Evolutionary conservation across 176 grass and related monocot genomes (phyloP).

Genomic region (Oryza glaberrima): DNA sequence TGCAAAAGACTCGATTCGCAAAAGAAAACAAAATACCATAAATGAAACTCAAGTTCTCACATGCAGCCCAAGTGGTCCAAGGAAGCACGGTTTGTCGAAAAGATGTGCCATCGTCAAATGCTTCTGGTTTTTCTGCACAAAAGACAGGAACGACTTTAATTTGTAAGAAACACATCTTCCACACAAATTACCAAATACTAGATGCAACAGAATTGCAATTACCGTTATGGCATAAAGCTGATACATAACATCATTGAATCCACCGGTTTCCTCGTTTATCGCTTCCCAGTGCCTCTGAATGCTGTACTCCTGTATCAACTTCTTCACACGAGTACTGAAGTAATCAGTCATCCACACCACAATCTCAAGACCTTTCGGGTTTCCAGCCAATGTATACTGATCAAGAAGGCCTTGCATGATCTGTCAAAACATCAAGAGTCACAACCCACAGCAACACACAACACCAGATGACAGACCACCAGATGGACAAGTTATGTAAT

Average conservation of each 20-base stretch:
- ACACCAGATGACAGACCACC: neutral
- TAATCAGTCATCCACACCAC: slow-evolving; percentile 83
- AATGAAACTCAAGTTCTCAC: slow-evolving; percentile 42
- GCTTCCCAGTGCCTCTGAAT: slow-evolving; percentile 87
- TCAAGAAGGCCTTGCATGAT: slow-evolving; percentile 98
- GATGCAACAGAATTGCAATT: slow-evolving; percentile 6
- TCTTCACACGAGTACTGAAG: slow-evolving; percentile 85
- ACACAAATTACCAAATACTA: neutral
- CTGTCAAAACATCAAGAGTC: slow-evolving; percentile 30
- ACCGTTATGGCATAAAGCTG: slow-evolving; percentile 81
- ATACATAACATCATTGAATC: slow-evolving; percentile 86
- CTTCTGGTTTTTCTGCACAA: slow-evolving; percentile 72
- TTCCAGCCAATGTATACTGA: slow-evolving; percentile 65
- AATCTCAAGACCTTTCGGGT: slow-evolving; percentile 59
- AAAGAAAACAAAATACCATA: neutral
- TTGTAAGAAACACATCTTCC: neutral
- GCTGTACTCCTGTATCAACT: slow-evolving; percentile 66
- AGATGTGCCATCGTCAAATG: slow-evolving; percentile 93
- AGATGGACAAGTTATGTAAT: too few relatives aligned
- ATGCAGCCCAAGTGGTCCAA: slow-evolving; percentile 79
- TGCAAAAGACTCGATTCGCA: neutral
- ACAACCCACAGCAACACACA: neutral
- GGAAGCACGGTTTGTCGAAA: slow-evolving; percentile 94
- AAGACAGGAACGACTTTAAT: slow-evolving; percentile 1
- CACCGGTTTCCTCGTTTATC: slow-evolving; percentile 87